These are phyloP conservation scores for Phytophthora vignae DNA, from an alignment of 352 stramenopile species.

Conservation along the genomic window DNA sequence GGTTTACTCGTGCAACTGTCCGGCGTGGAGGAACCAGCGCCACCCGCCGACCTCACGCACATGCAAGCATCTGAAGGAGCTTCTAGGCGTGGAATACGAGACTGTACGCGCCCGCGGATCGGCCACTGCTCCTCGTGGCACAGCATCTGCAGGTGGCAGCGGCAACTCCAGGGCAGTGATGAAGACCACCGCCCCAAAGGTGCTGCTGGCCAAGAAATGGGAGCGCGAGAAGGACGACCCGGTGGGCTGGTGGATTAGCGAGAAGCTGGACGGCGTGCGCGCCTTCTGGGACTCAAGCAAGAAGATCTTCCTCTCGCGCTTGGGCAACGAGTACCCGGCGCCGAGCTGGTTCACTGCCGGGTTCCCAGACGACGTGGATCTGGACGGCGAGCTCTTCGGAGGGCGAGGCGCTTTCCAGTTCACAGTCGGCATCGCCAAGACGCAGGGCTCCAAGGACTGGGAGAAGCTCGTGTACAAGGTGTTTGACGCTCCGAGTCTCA, in stretches of 20 bases:
- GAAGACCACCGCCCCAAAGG: constrained; percentile 51
- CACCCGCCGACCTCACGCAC: constrained; percentile 52
- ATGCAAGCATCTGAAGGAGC: constrained; percentile 71
- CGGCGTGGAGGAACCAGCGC: constrained; percentile 73
- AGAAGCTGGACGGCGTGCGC: constrained; percentile 81
- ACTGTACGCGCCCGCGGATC: constrained; percentile 35
- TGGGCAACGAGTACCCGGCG: constrained; percentile 71
- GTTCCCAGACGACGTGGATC: constrained; percentile 62
- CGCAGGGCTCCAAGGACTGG: constrained; percentile 60
- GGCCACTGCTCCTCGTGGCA: constrained; percentile 24
- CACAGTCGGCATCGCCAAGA: constrained; percentile 74
- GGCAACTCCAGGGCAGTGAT: constrained; percentile 25
- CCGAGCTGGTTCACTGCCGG: constrained; percentile 65
- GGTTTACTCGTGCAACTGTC: constrained; percentile 70
- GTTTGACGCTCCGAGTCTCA: constrained; percentile 64
- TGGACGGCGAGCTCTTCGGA: constrained; percentile 82
- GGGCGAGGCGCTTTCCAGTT: constrained; percentile 70
- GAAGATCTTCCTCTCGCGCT: constrained; percentile 62
- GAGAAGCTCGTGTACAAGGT: constrained; percentile 73
- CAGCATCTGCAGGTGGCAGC: constrained; percentile 1
- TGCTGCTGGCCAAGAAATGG: constrained; percentile 76
- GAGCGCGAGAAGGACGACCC: constrained; percentile 69
- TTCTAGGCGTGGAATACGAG: constrained; percentile 65
- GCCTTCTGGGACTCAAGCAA: constrained; percentile 67
- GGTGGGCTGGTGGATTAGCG: constrained; percentile 73